Percentiles rank a stretch among this genome's conserved stretches.
Conservation (phyloP, 1,284 basidiomycete species). For the Phellinidium pouzarii region DNA sequence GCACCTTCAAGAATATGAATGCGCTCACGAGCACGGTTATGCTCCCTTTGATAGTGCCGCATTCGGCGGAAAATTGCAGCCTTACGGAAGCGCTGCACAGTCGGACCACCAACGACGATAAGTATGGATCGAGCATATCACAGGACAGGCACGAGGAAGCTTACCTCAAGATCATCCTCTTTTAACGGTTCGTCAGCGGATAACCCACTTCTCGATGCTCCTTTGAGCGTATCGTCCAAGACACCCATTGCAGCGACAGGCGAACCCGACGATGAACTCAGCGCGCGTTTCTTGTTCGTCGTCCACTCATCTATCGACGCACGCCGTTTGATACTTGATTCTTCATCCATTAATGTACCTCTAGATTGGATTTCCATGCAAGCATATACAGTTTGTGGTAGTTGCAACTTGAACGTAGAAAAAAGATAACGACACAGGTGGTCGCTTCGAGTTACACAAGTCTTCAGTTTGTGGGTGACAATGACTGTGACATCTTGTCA, state of each 20-base stretch:
- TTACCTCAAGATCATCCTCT: slow-evolving; percentile 67
- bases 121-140: neutral
- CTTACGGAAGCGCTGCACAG: slow-evolving; percentile 67
- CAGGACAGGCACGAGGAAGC: slow-evolving; percentile 3
- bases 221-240: slow-evolving; percentile 16
- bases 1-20: slow-evolving; percentile 30
- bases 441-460: neutral
- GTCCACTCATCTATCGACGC: slow-evolving; percentile 16
- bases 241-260: slow-evolving; percentile 54
- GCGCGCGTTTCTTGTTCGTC: slow-evolving; percentile 58
- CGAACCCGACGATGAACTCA: slow-evolving; percentile 49
- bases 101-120: slow-evolving; percentile 11
- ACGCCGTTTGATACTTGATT: slow-evolving; percentile 7
- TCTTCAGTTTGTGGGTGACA: neutral
- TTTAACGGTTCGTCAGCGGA: slow-evolving; percentile 51
- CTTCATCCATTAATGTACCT: slow-evolving; percentile 10
- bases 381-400: slow-evolving; percentile 3
- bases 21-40: slow-evolving; percentile 60
- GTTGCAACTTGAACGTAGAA: neutral
- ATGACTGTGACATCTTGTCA: slow-evolving; percentile 1
- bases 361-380: slow-evolving; percentile 12
- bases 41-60: slow-evolving; percentile 83
- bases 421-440: slow-evolving; percentile 5
- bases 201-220: slow-evolving; percentile 18
- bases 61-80: slow-evolving; percentile 90